Conservation (phyloP, 495 filamentous ascomycete species). For the Physcia stellaris region DNA sequence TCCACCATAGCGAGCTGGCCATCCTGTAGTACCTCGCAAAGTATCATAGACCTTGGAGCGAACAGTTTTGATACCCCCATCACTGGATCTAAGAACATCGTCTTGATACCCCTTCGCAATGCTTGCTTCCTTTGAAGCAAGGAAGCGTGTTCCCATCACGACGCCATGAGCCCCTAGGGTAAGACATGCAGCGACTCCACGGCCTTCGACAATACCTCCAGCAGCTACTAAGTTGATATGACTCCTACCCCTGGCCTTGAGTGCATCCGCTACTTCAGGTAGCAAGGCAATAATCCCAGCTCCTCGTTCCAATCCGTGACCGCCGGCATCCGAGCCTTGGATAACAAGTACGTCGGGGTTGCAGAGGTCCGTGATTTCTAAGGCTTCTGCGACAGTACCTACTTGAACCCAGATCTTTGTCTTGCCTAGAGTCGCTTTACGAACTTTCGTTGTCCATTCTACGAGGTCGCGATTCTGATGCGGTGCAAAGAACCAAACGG, state of each 20-base stretch:
- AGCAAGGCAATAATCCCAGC: constrained; percentile 43
- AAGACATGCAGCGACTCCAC: constrained; percentile 47
- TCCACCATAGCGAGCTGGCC: constrained; percentile 49
- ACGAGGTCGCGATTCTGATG: constrained; percentile 29
- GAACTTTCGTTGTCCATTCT: constrained; percentile 34
- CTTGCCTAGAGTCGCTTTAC: constrained; percentile 20
- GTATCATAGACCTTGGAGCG: constrained; percentile 55
- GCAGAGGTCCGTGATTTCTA: constrained; percentile 24
- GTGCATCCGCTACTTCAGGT: constrained; percentile 39
- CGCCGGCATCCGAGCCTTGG: constrained; percentile 61
- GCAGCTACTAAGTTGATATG: constrained; percentile 47
- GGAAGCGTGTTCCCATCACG: constrained; percentile 58
- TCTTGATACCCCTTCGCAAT: constrained; percentile 42
- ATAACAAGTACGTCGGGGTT: constrained; percentile 52
- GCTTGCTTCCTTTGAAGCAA: constrained; percentile 43
- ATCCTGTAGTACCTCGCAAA: constrained; percentile 46
- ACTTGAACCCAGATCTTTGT: constrained; percentile 58
- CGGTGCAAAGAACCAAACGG: constrained; percentile 59
- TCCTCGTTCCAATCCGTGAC: constrained; percentile 47
- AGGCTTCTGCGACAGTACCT: constrained; percentile 44
- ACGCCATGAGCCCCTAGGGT: constrained; percentile 48
- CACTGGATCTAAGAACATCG: constrained; percentile 40
- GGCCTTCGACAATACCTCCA: constrained; percentile 53
- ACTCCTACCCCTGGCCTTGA: constrained; percentile 21
- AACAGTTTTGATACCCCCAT: constrained; percentile 51